Conservation (phyloP, 75 land plant species). For the Sequoiadendron giganteum region DNA sequence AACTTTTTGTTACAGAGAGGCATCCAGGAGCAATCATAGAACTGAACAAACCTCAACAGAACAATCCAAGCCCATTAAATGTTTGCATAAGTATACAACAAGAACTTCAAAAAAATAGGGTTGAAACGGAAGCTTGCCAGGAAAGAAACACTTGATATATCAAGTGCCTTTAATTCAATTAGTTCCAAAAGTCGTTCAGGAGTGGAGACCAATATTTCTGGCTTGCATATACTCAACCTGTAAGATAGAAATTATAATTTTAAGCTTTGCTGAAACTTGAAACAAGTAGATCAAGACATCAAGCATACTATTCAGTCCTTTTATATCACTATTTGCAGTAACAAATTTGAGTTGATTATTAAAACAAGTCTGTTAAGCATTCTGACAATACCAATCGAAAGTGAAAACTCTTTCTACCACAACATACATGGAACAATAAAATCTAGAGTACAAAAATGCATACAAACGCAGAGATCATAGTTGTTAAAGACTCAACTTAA, state of each 20-base stretch:
- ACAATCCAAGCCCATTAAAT: neutral
- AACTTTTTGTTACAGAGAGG: neutral
- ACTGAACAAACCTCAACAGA: neutral
- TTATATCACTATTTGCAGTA: neutral
- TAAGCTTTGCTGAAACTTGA: neutral
- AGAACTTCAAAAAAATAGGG: neutral
- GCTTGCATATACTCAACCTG: conserved; percentile 40
- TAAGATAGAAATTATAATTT: neutral
- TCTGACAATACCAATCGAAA: neutral
- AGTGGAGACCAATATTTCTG: conserved; percentile 80
- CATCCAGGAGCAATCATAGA: neutral
- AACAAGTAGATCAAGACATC: neutral
- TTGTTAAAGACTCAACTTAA: too few species aligned
- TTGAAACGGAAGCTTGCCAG: conserved; percentile 46
- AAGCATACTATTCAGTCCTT: neutral
- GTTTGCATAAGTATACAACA: neutral
- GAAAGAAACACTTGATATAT: conserved; percentile 63
- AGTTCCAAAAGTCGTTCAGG: conserved; percentile 85
- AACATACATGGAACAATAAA: neutral
- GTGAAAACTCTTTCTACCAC: neutral
- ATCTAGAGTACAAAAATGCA: neutral
- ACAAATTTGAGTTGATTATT: neutral
- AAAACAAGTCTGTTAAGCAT: neutral
- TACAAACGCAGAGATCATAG: neutral
- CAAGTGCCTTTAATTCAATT: conserved; percentile 58